Base-by-base conservation (phyloP, 2,329 filamentous ascomycete species). In the Bipolaris cookei region DNA sequence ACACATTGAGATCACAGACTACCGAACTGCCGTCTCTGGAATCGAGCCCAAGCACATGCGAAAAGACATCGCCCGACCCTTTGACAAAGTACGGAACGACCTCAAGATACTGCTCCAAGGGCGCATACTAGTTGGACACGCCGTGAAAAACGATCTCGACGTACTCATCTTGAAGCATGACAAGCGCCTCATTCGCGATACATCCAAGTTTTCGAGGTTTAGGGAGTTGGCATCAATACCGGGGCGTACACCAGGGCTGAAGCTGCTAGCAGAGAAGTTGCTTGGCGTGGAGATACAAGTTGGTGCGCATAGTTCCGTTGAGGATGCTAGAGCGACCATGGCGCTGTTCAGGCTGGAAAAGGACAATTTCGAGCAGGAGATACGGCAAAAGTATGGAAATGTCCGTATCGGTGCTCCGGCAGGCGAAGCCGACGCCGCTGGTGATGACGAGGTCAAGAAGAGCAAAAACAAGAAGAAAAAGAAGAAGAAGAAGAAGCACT, bases 281-380 rank as follows among this genome's bases (percentile, higher is more conserved):
- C 66, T 88, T 34, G 86, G 86, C 0, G 68, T 86, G 52, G 81
- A 83, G 55, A 88, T 88, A 25, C 86, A 88, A 69, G 79, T 78
- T 4, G 85, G 84, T 1, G 82, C 83, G 59, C 86, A 88, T 78
- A 85, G 82, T 51, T 85, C 83, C 67, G 80, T 88, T 52, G 86
- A 88, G 68, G 95, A 99, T 80, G 95, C 95, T 1, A 83, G 92
- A 64, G 92, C 91, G 4, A 89, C 92, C 0, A 98, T 99, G 92
- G 79, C 94, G 54, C 79, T 99, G 39, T 98, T 96, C 71, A 84
- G 90, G 60, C 86, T 87, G 64, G 86, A 92, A 74, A 98, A 97
- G 79, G 82, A 88, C 16, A 90, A 84, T 0, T 97, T 99, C 72
- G 95, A 98, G 72, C 81, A 87, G 55, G 91, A 96, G 73, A 87